A percentile compares a stretch with the other conserved stretches of the same genome.
phyloP scores from a whole-genome alignment of 2,329 filamentous ascomycete species.

The Microdochium trichocladiopsis region DNA sequence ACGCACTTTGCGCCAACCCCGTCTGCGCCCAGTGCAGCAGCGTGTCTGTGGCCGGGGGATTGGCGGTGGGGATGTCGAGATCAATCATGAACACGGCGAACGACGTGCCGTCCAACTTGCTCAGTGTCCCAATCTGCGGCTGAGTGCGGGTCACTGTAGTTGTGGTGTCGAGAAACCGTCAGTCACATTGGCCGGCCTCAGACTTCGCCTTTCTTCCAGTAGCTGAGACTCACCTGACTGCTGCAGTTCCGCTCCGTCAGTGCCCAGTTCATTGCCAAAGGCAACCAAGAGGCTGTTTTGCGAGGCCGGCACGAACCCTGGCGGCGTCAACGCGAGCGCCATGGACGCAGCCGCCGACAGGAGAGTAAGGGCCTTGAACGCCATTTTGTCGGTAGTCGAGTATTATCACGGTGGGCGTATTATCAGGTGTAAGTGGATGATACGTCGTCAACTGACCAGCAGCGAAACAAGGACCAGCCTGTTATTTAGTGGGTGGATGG shows the following conservation, averaged over 20 bases:
- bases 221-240: conserved; percentile 29
- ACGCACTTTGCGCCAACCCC: conserved; percentile 20
- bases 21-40: conserved; percentile 37
- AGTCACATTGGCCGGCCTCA: too few species aligned
- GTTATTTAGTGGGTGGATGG: neutral
- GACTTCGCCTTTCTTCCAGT: too few species aligned
- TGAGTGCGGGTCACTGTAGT: conserved; percentile 22
- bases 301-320: conserved; percentile 30
- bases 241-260: conserved; percentile 28
- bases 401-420: neutral
- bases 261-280: conserved; percentile 26
- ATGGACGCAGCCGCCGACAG: conserved; percentile 23
- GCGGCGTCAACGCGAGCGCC: conserved; percentile 30
- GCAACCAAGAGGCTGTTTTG: conserved; percentile 29
- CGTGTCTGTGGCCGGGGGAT: conserved; percentile 25
- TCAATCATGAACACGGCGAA: conserved; percentile 35
- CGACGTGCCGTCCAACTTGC: conserved; percentile 28
- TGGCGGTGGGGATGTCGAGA: conserved; percentile 38
- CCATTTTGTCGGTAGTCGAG: conserved; percentile 16
- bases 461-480: conserved; percentile 4
- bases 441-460: conserved; percentile 11
- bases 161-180: neutral
- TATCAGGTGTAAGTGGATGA: conserved; percentile 1
- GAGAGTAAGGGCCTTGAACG: conserved; percentile 19
- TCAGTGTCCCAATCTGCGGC: conserved; percentile 27